Evolutionary conservation across 1,284 basidiomycete species (phyloP).

Genomic region (Leccinum angustisporum): DNA sequence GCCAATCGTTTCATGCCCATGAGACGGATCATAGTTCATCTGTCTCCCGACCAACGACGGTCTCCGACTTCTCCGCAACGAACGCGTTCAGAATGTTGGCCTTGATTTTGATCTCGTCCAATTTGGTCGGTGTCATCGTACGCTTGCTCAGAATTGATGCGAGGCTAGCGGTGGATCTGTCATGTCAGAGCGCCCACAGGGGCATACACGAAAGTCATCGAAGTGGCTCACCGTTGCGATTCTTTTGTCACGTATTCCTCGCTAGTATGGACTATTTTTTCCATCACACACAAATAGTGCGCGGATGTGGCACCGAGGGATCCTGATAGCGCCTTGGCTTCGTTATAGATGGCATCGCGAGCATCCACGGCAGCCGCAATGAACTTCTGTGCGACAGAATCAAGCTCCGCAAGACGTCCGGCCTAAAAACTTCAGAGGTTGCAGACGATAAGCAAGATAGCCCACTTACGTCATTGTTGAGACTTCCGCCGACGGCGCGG

Average conservation of each 20-base stretch:
- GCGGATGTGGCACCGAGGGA: conserved; percentile 55
- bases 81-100: conserved; percentile 85
- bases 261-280: conserved; percentile 75
- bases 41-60: conserved; percentile 35
- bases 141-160: conserved; percentile 72
- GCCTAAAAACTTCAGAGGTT: conserved; percentile 47
- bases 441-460: background rate
- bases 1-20: conserved; percentile 2
- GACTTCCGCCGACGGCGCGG: conserved; percentile 78
- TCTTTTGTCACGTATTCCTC: conserved; percentile 88
- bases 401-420: conserved; percentile 78
- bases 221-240: conserved; percentile 64
- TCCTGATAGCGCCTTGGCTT: conserved; percentile 52
- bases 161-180: conserved; percentile 43
- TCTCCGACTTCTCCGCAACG: conserved; percentile 44
- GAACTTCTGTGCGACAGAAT: conserved; percentile 79
- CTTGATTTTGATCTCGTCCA: conserved; percentile 94
- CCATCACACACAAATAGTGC: conserved; percentile 91
- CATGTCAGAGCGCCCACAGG: conserved; percentile 15
- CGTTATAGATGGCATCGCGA: conserved; percentile 61
- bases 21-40: conserved; percentile 33
- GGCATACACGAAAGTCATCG: conserved; percentile 2
- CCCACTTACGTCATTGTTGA: conserved; percentile 64
- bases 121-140: conserved; percentile 71
- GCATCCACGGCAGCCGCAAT: conserved; percentile 59